Evolutionary conservation across 257 asterid genomes (phyloP), one percentile per base, ranked within the genome.

Genomic region (Plectranthus barbatus): DNA sequence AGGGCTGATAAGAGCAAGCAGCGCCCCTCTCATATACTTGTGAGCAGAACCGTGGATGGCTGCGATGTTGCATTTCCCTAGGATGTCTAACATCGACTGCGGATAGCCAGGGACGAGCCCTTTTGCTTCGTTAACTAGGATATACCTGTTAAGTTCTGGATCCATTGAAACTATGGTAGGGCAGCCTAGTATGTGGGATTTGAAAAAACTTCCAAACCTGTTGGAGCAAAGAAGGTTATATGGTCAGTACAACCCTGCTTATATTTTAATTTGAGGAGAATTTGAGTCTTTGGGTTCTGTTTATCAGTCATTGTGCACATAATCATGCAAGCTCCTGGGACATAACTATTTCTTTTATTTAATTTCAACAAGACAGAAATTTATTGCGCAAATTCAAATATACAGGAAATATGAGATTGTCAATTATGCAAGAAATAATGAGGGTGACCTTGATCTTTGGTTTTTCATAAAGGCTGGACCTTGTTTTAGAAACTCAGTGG

Each of bases 41-140:
- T 92, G 99, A 17, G 86, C 80, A 18, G 80, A 79, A 41, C 99
- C 99, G 66, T 72, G 84, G n/a, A 86, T 79, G 49, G 95, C 91
- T 69, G 88, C 90, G 62, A 92, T 89, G 69, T 89, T 89, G 65
- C 86, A 75, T 74, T 83, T 79, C 10, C 99, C 99, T 51, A 92
- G 68, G 39, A 92, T 81, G 71, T 89, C 95, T 13, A 86, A 14
- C 79, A 83, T 74, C 2, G 98, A 86, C 52, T 84, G 90, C 0
- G 98, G 97, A 72, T 91, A 91, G 18, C 98, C 97, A 31, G 97
- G 97, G 18, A 88, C 83, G 41, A 91, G 83, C 49, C 98, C 98
- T 70, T 84, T 83, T 59, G 95, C 86, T 68, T 88, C 98, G 55
- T 84, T 88, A 72, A 75, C 64, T 7, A 92, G 69, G 44, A 92